Percentiles rank a stretch among this genome's conserved stretches.
Evolutionary conservation across 352 stramenopile genomes (phyloP).

Genomic region (Sclerospora graminicola): DNA sequence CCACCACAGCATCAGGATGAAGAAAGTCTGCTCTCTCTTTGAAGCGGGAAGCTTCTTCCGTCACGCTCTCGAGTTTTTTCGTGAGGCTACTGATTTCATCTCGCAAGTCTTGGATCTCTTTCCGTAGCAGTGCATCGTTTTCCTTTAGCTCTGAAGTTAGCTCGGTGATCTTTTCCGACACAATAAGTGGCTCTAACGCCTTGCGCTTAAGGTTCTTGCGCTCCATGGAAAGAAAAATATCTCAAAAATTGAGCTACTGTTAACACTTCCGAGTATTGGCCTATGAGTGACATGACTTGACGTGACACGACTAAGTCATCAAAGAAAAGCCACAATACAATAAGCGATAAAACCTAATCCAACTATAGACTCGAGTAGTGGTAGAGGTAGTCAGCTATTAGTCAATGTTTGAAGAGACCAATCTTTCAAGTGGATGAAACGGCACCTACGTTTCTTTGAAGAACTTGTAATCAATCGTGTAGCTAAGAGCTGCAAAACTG

Average conservation of each 20-base stretch:
- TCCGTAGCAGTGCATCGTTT: slow-evolving; percentile 5
- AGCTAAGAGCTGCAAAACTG: slow-evolving; percentile 18
- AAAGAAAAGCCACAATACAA: too few relatives aligned
- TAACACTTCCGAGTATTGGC: neutral
- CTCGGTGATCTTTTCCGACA: slow-evolving; percentile 11
- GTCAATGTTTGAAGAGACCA: too few relatives aligned
- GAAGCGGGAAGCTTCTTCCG: slow-evolving; percentile 3
- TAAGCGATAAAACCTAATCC: too few relatives aligned
- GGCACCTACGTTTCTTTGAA: too few relatives aligned
- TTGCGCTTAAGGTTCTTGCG: slow-evolving; percentile 17
- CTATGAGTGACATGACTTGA: neutral
- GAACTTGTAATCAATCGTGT: neutral
- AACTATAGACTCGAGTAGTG: too few relatives aligned
- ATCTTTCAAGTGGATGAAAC: too few relatives aligned
- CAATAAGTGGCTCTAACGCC: slow-evolving; percentile 6
- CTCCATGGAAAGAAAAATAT: slow-evolving; percentile 10
- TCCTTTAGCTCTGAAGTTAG: slow-evolving; percentile 4
- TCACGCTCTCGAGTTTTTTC: slow-evolving; percentile 12
- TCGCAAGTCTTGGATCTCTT: slow-evolving; percentile 6
- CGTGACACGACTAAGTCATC: slow-evolving; percentile 1
- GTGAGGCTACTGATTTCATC: slow-evolving; percentile 9
- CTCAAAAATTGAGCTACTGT: neutral
- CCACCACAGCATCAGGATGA: slow-evolving; percentile 18
- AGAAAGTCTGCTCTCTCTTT: slow-evolving; percentile 4
- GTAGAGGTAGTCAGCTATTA: too few relatives aligned